These are phyloP conservation scores for Stephania japonica DNA, from an alignment of 164 flowering plant species.

Conservation along the genomic window DNA sequence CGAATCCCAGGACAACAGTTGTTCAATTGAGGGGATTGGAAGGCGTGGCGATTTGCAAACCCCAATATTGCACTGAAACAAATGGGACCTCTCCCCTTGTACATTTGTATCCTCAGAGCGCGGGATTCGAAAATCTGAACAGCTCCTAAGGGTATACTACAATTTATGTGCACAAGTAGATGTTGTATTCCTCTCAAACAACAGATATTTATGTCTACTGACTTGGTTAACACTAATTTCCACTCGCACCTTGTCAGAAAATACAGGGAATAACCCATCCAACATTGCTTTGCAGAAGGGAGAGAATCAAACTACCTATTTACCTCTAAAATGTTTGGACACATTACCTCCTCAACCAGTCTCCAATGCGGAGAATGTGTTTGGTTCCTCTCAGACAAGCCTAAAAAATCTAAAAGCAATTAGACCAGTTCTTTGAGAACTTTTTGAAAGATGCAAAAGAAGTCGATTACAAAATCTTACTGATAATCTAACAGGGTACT, in stretches of 20 bases:
- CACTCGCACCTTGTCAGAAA: background rate
- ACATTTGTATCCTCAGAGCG: too few relatives aligned
- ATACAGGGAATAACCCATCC: background rate
- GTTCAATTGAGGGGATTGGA: too few relatives aligned
- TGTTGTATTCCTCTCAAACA: too few relatives aligned
- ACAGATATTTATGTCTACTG: too few relatives aligned
- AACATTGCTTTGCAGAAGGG: background rate
- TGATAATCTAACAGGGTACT: background rate
- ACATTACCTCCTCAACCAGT: background rate
- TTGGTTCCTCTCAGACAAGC: background rate
- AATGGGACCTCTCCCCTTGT: too few relatives aligned
- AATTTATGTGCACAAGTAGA: too few relatives aligned
- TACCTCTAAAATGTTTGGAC: background rate
- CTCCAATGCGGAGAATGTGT: background rate
- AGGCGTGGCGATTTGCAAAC: too few relatives aligned
- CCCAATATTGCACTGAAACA: too few relatives aligned
- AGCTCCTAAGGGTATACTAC: too few relatives aligned
- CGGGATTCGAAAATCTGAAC: too few relatives aligned
- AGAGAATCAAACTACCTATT: background rate
- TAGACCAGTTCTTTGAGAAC: background rate
- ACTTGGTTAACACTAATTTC: too few relatives aligned
- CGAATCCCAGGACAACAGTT: too few relatives aligned
- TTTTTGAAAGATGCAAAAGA: background rate
- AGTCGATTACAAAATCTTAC: background rate
- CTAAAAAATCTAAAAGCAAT: background rate